Evolutionary conservation across 192 early-diverging fungal genomes (phyloP).

Genomic region (Backusella liffmaniae): DNA sequence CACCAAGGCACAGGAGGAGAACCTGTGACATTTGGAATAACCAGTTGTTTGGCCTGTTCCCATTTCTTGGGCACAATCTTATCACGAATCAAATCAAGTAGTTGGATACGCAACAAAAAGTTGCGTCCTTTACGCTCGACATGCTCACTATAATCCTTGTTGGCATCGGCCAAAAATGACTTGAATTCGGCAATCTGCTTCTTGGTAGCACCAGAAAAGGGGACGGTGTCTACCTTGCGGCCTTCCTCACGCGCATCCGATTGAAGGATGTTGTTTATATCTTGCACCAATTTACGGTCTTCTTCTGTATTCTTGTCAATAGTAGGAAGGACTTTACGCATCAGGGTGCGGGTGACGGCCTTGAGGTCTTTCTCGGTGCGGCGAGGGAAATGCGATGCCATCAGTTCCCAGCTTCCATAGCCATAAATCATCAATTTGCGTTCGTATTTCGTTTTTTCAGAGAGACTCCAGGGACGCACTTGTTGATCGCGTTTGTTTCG

Average conservation of each 20-base stretch:
- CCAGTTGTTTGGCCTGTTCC: constrained; percentile 57
- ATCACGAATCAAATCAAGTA: constrained; percentile 73
- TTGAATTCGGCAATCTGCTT: constrained; percentile 64
- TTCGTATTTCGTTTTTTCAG: constrained; percentile 57
- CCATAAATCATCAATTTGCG: constrained; percentile 64
- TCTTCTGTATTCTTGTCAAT: constrained; percentile 48
- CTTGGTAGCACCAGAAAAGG: constrained; percentile 63
- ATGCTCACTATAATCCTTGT: constrained; percentile 73
- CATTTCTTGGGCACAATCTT: constrained; percentile 65
- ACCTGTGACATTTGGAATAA: constrained; percentile 66
- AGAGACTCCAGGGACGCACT: constrained; percentile 47
- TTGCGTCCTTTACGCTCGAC: constrained; percentile 67
- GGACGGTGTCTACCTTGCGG: constrained; percentile 48
- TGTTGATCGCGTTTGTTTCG: constrained; percentile 40
- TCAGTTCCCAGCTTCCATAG: constrained; percentile 61
- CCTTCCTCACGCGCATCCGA: constrained; percentile 41
- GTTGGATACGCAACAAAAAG: constrained; percentile 65
- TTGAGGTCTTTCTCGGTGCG: constrained; percentile 59
- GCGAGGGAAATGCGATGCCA: constrained; percentile 54
- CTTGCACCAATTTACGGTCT: constrained; percentile 57
- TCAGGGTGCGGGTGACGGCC: constrained; percentile 51
- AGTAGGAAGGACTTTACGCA: constrained; percentile 47
- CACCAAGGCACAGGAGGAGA: constrained; percentile 62
- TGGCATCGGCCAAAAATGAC: constrained; percentile 69
- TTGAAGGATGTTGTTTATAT: constrained; percentile 54